Evolutionary conservation across 2,329 filamentous ascomycete genomes (phyloP).

Genomic region (Colletotrichum agaves): DNA sequence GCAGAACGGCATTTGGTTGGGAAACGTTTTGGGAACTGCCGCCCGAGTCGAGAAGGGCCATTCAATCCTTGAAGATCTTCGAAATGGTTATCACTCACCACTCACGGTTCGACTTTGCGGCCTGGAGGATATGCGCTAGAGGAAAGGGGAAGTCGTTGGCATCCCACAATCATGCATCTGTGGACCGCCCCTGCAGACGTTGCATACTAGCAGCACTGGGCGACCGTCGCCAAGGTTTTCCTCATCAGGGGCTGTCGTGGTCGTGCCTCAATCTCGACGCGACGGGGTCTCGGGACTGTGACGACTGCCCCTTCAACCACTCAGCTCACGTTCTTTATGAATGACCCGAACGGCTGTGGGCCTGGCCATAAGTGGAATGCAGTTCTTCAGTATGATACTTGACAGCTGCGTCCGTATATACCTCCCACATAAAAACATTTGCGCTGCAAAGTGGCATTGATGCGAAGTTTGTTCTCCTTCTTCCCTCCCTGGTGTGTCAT

Average conservation of each 20-base stretch:
- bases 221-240: neutral
- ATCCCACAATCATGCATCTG: slow-evolving; percentile 1
- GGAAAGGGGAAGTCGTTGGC: neutral
- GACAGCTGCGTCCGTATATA: slow-evolving; percentile 22
- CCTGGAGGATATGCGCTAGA: neutral
- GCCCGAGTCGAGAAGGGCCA: neutral
- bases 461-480: slow-evolving; percentile 3
- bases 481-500: neutral
- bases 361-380: neutral
- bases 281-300: neutral
- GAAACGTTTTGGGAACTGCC: neutral
- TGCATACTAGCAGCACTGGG: slow-evolving; percentile 4
- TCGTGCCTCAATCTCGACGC: neutral
- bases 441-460: slow-evolving; percentile 5
- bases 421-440: slow-evolving; percentile 6
- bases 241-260: slow-evolving; percentile 14
- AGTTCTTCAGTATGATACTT: neutral
- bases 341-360: slow-evolving; percentile 24
- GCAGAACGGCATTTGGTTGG: neutral
- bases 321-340: slow-evolving; percentile 14
- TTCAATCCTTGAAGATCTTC: neutral
- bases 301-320: neutral
- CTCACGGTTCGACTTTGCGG: neutral
- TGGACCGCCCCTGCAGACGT: slow-evolving; percentile 14
- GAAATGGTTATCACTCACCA: neutral